Evolutionary conservation across 2,329 filamentous ascomycete species (phyloP).

Genomic region (Fusarium chuoi): DNA sequence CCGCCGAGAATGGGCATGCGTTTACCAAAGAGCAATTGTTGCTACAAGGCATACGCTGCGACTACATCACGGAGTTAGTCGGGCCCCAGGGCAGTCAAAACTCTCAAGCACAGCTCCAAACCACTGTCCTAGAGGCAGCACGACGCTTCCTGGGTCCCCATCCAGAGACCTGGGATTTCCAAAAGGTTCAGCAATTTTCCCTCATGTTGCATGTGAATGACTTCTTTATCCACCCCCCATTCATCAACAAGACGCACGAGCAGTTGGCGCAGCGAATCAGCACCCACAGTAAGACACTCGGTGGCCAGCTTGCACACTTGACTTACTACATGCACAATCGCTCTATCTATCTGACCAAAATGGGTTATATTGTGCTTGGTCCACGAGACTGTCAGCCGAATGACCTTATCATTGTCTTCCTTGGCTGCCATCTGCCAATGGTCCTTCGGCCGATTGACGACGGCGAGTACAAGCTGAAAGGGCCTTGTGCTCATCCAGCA

Average conservation of each 20-base stretch:
- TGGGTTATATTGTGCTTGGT: not conserved
- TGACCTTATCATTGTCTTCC: not conserved
- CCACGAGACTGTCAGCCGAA: not conserved
- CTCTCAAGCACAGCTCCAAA: not conserved
- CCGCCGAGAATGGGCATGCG: not conserved
- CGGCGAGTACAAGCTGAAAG: not conserved
- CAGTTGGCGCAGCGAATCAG: not conserved
- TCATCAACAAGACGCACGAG: not conserved
- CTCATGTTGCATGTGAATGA: not conserved
- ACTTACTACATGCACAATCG: not conserved
- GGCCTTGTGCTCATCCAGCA: not conserved
- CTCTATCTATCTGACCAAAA: not conserved
- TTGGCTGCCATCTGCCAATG: not conserved
- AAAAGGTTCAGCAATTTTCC: not conserved
- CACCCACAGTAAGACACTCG: not conserved
- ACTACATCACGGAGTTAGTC: not conserved
- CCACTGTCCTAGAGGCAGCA: not conserved
- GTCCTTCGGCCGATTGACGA: not conserved
- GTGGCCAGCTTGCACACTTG: not conserved
- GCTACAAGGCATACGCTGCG: not conserved
- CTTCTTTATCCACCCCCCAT: not conserved
- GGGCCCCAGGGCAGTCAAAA: not conserved
- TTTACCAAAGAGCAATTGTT: not conserved
- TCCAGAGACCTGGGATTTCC: not conserved
- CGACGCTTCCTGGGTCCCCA: not conserved